A percentile compares a stretch with the other conserved stretches of the same genome.
These are phyloP conservation scores for Syzygium grande DNA, from an alignment of 345 rosid genomes.

Conservation along the genomic window DNA sequence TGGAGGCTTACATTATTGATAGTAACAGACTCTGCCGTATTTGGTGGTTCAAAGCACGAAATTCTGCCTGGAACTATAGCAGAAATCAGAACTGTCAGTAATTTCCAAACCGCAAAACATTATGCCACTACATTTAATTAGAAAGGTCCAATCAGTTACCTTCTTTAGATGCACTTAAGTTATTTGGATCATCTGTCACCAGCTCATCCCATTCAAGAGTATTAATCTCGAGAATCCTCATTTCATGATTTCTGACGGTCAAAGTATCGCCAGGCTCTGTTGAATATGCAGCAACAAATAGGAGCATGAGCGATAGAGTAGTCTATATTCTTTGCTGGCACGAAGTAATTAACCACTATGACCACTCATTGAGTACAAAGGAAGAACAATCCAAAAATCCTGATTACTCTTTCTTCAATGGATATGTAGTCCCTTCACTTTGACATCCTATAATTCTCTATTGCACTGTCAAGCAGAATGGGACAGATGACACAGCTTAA, in stretches of 20 bases:
- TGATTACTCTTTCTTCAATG: background rate
- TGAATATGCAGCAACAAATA: conserved; percentile 11
- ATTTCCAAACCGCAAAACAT: background rate
- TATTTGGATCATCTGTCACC: conserved; percentile 37
- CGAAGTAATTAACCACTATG: background rate
- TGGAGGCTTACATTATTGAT: conserved; percentile 38
- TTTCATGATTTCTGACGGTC: conserved; percentile 46
- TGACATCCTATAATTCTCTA: background rate
- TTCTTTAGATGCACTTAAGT: conserved; percentile 20
- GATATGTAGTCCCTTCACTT: background rate
- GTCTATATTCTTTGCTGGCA: background rate
- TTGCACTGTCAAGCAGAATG: background rate
- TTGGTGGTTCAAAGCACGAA: conserved; percentile 28
- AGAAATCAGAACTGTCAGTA: background rate
- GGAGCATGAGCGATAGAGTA: conserved; percentile 2
- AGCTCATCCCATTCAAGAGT: conserved; percentile 99
- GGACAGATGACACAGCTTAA: background rate
- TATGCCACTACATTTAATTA: background rate
- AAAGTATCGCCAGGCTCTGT: conserved; percentile 42
- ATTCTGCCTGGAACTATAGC: conserved; percentile 35
- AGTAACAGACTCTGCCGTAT: conserved; percentile 17
- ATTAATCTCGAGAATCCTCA: conserved; percentile 79
- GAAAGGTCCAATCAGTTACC: conserved; percentile 28
- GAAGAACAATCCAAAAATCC: background rate
- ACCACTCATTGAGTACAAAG: background rate